A percentile compares a stretch with the other conserved stretches of the same genome.
Evolutionary conservation across 2,329 filamentous ascomycete genomes (phyloP).

Genomic region (Didymellaceae sp.): DNA sequence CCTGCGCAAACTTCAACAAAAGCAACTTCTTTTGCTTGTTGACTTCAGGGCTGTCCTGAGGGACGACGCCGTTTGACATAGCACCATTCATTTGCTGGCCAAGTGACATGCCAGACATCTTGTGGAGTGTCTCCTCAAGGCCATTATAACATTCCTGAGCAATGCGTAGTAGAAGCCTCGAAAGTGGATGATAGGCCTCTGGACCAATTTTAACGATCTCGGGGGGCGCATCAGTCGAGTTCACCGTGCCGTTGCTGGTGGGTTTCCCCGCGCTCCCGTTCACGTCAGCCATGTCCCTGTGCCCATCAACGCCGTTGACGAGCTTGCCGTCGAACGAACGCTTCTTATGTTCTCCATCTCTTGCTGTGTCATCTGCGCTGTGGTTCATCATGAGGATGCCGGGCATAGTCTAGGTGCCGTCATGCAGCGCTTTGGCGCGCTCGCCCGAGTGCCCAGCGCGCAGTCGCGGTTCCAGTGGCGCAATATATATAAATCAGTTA

Average conservation of each 20-base stretch:
- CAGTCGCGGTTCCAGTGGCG: neutral
- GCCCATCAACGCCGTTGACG: slow-evolving; percentile 35
- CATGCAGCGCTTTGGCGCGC: slow-evolving; percentile 39
- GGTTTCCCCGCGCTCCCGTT: slow-evolving; percentile 21
- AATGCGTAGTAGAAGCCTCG: slow-evolving; percentile 75
- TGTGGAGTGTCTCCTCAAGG: slow-evolving; percentile 71
- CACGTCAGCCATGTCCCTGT: slow-evolving; percentile 21
- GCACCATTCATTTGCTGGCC: slow-evolving; percentile 58
- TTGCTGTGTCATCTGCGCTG: slow-evolving; percentile 46
- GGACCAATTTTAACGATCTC: slow-evolving; percentile 72
- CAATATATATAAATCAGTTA: neutral
- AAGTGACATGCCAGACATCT: slow-evolving; percentile 72
- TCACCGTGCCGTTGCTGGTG: slow-evolving; percentile 27
- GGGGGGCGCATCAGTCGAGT: slow-evolving; percentile 51
- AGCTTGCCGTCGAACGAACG: slow-evolving; percentile 38
- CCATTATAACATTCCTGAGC: slow-evolving; percentile 84
- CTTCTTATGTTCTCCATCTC: slow-evolving; percentile 41
- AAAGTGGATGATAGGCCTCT: slow-evolving; percentile 74
- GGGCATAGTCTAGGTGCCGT: slow-evolving; percentile 53
- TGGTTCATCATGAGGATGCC: slow-evolving; percentile 58
- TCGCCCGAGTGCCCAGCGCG: slow-evolving; percentile 30
- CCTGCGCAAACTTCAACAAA: slow-evolving; percentile 78
- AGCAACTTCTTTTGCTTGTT: slow-evolving; percentile 70
- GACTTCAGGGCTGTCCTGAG: slow-evolving; percentile 33
- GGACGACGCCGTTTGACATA: slow-evolving; percentile 48